Conservation (phyloP, 1,139 yeast species). For the Suzukiozyma palmioleophila region DNA sequence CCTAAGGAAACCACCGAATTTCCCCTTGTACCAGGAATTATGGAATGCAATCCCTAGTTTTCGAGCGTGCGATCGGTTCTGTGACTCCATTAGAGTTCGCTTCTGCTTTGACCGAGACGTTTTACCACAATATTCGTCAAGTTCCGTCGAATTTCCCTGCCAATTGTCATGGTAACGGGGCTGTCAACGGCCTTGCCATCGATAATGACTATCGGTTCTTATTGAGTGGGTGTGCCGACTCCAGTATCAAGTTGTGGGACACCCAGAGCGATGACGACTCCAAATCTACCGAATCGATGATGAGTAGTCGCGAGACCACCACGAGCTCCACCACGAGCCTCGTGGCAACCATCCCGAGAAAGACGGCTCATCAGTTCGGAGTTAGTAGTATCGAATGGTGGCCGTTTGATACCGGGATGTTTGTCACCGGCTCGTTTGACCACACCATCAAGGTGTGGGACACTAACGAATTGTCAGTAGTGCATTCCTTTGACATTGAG, state of each 20-base stretch:
- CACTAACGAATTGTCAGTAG: conserved; percentile 57
- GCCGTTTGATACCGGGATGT: conserved; percentile 85
- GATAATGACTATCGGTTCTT: conserved; percentile 52
- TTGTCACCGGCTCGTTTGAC: conserved; percentile 79
- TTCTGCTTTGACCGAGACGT: conserved; percentile 37
- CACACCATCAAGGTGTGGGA: conserved; percentile 80
- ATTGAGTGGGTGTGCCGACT: conserved; percentile 76
- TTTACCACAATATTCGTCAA: conserved; percentile 26
- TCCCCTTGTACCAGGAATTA: not conserved
- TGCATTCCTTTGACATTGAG: conserved; percentile 56
- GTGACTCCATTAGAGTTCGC: conserved; percentile 32
- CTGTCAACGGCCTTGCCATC: conserved; percentile 64
- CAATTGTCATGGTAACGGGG: conserved; percentile 39
- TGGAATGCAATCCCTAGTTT: conserved; percentile 36
- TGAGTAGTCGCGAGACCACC: too few relatives aligned
- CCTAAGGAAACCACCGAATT: too few relatives aligned
- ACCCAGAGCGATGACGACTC: conserved; percentile 17
- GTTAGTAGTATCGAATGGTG: conserved; percentile 80
- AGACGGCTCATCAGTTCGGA: conserved; percentile 65
- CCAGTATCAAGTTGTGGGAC: conserved; percentile 65
- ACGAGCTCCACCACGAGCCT: conserved; percentile 11
- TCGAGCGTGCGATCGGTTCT: conserved; percentile 28
- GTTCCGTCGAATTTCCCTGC: conserved; percentile 29
- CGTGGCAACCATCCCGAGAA: conserved; percentile 47
- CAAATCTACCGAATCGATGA: conserved; percentile 5